Evolutionary conservation across 2,329 filamentous ascomycete species (phyloP), one percentile per base, ranked within the genome.

Genomic region (Volutella citrinella): DNA sequence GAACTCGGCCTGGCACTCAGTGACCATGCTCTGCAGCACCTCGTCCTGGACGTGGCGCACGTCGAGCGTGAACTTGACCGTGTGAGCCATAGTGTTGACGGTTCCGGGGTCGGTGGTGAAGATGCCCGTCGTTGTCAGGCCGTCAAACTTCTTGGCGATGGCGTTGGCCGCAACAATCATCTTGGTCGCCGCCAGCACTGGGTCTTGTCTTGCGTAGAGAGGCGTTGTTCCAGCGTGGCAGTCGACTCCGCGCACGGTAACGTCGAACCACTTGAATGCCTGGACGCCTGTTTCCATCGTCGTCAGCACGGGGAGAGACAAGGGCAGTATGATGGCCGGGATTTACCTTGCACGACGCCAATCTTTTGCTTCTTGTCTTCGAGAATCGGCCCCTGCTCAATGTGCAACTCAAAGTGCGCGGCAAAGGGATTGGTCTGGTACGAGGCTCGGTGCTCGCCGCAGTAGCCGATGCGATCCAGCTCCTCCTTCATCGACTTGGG

Each of bases 321-420:
- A n/a, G n/a, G n/a, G n/a, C n/a, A n/a, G n/a, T n/a, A n/a, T n/a
- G n/a, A n/a, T n/a, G n/a, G n/a, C n/a, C 18, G 4, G 14, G 10
- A 20, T 26, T 23, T 27, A 17, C 35, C 45, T 23, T 48, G 39
- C 0, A 50, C 47, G 1, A 50, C 39, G 0, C 47, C 47, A 5
- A 50, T 48, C 2, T 46, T 49, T 23, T 43, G 42, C 2, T 26
- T 22, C 0, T 35, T 34, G 2, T 42, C 28, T 28, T 51, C 50
- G 0, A 50, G 40, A 4, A 50, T 50, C 1, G 55, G 55, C 0
- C 55, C 56, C 56, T 94, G 88, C 56, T 94, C 87, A 33, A 91
- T 91, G 54, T 93, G 87, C 9, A 93, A 70, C 58, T 90, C 84
- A 52, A 91, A 89, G 58, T 90, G 84, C 1, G 84, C 85, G 1